Conservation (phyloP, 805 yeast species). For the Metschnikowia dekortorum region DNA sequence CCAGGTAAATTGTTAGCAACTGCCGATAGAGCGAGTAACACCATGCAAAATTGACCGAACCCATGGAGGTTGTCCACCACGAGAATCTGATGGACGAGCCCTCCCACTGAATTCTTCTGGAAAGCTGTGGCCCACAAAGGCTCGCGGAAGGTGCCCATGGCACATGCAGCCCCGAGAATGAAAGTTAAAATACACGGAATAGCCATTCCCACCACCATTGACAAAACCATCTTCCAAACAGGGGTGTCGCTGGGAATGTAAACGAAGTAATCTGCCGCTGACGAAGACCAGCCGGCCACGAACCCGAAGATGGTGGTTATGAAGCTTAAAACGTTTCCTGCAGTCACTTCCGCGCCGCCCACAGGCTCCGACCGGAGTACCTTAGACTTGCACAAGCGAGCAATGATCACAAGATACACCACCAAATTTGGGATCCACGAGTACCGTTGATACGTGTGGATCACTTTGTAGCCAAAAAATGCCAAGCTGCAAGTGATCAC, state of each 20-base stretch:
- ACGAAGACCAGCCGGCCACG: slow-evolving; percentile 31
- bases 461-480: slow-evolving; percentile 29
- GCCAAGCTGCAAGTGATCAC: slow-evolving; percentile 26
- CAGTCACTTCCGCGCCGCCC: slow-evolving; percentile 10
- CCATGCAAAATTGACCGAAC: slow-evolving; percentile 30
- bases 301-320: slow-evolving; percentile 29
- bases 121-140: slow-evolving; percentile 27
- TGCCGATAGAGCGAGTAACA: slow-evolving; percentile 27
- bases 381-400: slow-evolving; percentile 23
- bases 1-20: slow-evolving; percentile 33
- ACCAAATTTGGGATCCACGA: slow-evolving; percentile 31
- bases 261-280: slow-evolving; percentile 32
- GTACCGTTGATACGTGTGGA: slow-evolving; percentile 29
- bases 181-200: slow-evolving; percentile 26
- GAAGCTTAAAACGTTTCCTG: slow-evolving; percentile 28
- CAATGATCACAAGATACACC: slow-evolving; percentile 27
- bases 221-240: slow-evolving; percentile 23
- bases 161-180: slow-evolving; percentile 31
- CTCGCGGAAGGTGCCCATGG: slow-evolving; percentile 24
- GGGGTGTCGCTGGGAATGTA: slow-evolving; percentile 27
- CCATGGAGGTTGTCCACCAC: slow-evolving; percentile 27
- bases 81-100: slow-evolving; percentile 27
- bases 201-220: slow-evolving; percentile 27
- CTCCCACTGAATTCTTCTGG: slow-evolving; percentile 28
- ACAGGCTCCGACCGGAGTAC: slow-evolving; percentile 19